Evolutionary conservation across 2,329 filamentous ascomycete genomes (phyloP), one percentile per base, ranked within the genome.

Genomic region (Penicillium sp.): DNA sequence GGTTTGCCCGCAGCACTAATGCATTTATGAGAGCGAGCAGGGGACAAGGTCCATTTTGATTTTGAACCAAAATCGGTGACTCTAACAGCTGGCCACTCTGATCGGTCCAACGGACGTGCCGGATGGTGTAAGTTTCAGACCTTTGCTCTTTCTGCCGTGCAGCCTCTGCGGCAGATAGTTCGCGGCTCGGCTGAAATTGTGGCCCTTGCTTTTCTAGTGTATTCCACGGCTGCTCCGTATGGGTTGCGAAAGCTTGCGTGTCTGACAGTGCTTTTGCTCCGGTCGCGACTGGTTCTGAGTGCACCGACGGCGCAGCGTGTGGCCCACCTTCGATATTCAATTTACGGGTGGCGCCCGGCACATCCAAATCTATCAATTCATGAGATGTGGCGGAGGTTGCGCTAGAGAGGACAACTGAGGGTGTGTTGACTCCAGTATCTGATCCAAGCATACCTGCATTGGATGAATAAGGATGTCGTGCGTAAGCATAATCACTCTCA

Each of bases 11-110:
- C 51, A 99, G 76, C 0, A 91, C 89, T 14, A 99, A 79, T 1
- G 92, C 92, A 70, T 99, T 99, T 55, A 97, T 92, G 5, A 99
- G 79, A 2, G 94, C 94, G 26, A 99, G 84, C 13, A 99, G 76
- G 1, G 94, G 94, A 71, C 94, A 99, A 1, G 94, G 94, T 0
- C 94, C 94, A 65, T 99, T 99, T 53, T 87, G 85, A 63, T 97
- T 97, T 68, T 99, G 93, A 3, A 95, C 86, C 38, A 97, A 78
- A 52, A 97, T 91, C 0, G 94, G 93, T 0, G 91, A 93, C n/a
- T 82, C 81, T 40, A 90, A 82, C 35, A 90, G 79, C 49, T 84
- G 84, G n/a, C 82, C 79, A 1, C 78, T 70, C 0, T 70, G 81
- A 69, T 97, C 90, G 56, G 86, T 79, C 92, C 93, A 97, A 57